Evolutionary conservation across 2,329 filamentous ascomycete species (phyloP), one percentile per base, ranked within the genome.

Genomic region (Myriosclerotinia curreyana): DNA sequence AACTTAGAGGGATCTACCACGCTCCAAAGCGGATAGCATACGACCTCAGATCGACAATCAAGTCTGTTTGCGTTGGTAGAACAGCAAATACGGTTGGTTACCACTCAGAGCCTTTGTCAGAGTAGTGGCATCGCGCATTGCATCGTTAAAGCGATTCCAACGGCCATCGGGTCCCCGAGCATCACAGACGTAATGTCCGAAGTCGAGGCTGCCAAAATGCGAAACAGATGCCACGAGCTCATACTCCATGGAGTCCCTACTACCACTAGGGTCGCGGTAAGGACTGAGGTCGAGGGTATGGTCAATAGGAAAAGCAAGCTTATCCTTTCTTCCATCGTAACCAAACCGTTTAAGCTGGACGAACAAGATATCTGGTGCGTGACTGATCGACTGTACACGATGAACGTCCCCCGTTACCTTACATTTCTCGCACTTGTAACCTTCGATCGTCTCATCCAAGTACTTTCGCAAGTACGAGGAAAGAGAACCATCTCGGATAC

Each of bases 181-280:
- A 56, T 61, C 56, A 50, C 67, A 69, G n/a, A 68, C 58, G 53
- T 73, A 73, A 48, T 73, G 72, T 2, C 72, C 72, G 14, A 12
- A 62, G 15, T 60, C 58, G 4, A 60, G 31, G 8, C 15, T 66
- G 9, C 72, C 72, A 2, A 20, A 44, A 62, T 77, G 75, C 50
- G 71, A 69, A 12, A 77, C 66, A 3, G 74, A 70, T 12, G 74
- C 69, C 2, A 66, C 56, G 15, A 76, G 68, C 42, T 73, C 68
- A 61, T 76, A 77, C 31, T 51, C 64, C 28, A 70, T 46, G 36
- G 53, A 22, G 49, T 66, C 9, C 64, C 36, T 25, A 55, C 59
- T 50, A 22, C 48, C 54, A 36, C 20, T 64, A 44, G 52, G 64
- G 50, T 61, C 58, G n/a, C 66, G 64, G 62, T 69, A 70, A 20